These are phyloP conservation scores for Protomyces arabidopsidicola DNA, from an alignment of 1,139 yeast genomes.

Conservation along the genomic window DNA sequence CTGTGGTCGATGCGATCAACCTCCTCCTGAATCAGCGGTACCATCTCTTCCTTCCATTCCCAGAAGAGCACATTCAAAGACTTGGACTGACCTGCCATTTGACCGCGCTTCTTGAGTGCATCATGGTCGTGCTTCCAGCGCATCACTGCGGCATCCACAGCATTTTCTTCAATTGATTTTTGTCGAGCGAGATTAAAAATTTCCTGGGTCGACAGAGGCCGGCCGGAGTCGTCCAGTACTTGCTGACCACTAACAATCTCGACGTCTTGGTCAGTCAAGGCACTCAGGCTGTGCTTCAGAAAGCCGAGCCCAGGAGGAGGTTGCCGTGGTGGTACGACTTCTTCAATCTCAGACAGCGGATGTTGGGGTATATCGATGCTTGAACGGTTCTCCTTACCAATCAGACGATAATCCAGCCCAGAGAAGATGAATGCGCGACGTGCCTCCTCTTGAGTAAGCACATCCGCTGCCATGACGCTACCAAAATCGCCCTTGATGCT, in stretches of 20 bases:
- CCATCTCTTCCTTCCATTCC: slow-evolving; percentile 67
- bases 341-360: slow-evolving; percentile 38
- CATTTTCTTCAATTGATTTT: slow-evolving; percentile 65
- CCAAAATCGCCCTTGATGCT: slow-evolving; percentile 13
- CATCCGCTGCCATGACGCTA: slow-evolving; percentile 59
- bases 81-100: slow-evolving; percentile 49
- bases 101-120: slow-evolving; percentile 62
- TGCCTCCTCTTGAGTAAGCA: slow-evolving; percentile 63
- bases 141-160: slow-evolving; percentile 77
- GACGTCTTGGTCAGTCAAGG: slow-evolving; percentile 44
- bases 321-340: slow-evolving; percentile 44
- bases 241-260: slow-evolving; percentile 45
- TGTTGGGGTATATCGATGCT: slow-evolving; percentile 19
- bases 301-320: slow-evolving; percentile 34
- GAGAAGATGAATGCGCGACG: slow-evolving; percentile 43
- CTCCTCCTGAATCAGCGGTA: slow-evolving; percentile 66
- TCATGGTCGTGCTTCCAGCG: slow-evolving; percentile 86
- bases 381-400: slow-evolving; percentile 37
- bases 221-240: slow-evolving; percentile 43
- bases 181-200: slow-evolving; percentile 63
- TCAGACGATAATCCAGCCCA: slow-evolving; percentile 43
- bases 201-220: not conserved
- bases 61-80: slow-evolving; percentile 69
- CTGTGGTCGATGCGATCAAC: slow-evolving; percentile 41
- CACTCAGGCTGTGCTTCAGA: slow-evolving; percentile 32